Evolutionary conservation across 169 alveolate species (phyloP), one percentile per base, ranked within the genome.

Genomic region (Plasmodium fragile): DNA sequence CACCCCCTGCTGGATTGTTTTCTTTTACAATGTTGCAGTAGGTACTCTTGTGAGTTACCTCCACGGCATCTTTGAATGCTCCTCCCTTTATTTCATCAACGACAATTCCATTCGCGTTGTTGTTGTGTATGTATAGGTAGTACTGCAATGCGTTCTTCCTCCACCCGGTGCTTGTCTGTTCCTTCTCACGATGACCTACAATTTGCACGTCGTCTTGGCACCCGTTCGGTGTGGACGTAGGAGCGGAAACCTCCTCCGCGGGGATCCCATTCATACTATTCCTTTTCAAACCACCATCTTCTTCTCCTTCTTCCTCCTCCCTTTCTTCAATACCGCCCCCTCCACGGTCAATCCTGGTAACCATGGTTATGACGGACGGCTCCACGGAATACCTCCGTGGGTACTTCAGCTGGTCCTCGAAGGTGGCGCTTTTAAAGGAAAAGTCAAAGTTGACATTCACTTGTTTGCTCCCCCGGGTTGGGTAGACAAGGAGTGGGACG

Each of bases 71-170:
- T 25, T 28, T 41, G 28, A 34, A 45, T n/a, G 1, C 78, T 22
- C 85, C 82, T 16, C 49, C 53, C 30, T 73, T 49, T 7, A 87
- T 59, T 59, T 41, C 49, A 18, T 77, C 36, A 65, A 87, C 43
- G n/a, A 53, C 3, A 16, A 87, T 87, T 55, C 81, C 80, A 59
- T 87, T 41, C 8, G 45, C 32, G 18, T 87, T 87, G 43, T 87
- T 87, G 55, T 77, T 87, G 69, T 87, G 53, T 87, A 87, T 41
- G 70, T 87, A 87, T 77, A 87, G 32, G 52, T 87, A 87, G 52
- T 87, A 87, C 5, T 55, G 70, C 30, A 55, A 13, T 53, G 34
- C 13, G 36, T 72, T 6, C 7, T 34, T 75, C 13, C 34, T 32
- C 22, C 30, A 1, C 39, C 25, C 75, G 4, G 11, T 10, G 65